A percentile compares a stretch with the other conserved stretches of the same genome.
Evolutionary conservation across 257 asterid genomes (phyloP).

Genomic region (Catharanthus roseus): DNA sequence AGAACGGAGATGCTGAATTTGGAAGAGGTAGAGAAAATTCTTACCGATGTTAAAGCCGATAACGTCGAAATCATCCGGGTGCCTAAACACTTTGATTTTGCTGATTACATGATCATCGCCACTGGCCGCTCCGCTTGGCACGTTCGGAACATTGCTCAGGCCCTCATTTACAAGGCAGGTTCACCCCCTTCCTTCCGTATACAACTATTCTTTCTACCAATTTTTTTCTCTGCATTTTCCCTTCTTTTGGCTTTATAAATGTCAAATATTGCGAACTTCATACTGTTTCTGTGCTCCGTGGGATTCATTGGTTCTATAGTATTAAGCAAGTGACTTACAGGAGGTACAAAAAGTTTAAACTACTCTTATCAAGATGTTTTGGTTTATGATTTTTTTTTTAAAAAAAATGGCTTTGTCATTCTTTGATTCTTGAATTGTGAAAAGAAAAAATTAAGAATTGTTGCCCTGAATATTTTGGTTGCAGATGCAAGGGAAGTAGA

Average conservation of each 20-base stretch:
- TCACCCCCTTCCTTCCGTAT: background rate
- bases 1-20: conserved; percentile 53
- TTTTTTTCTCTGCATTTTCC: background rate
- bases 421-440: background rate
- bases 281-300: background rate
- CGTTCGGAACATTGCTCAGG: conserved; percentile 91
- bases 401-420: background rate
- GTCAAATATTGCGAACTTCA: too few species aligned
- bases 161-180: conserved; percentile 76
- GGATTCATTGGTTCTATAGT: background rate
- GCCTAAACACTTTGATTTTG: conserved; percentile 55
- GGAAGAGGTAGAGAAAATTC: conserved; percentile 75
- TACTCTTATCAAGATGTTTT: too few species aligned
- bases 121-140: conserved; percentile 96
- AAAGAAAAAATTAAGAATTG: background rate
- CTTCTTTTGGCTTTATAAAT: background rate
- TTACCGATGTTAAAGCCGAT: conserved; percentile 80
- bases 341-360: background rate
- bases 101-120: conserved; percentile 85
- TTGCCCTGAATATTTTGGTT: background rate
- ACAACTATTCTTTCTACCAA: background rate
- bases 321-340: background rate
- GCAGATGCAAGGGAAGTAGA: too few species aligned
- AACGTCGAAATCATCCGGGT: conserved; percentile 61
- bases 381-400: background rate